phyloP scores from a whole-genome alignment of 352 stramenopile species.

The Globisporangium carolinianum region DNA sequence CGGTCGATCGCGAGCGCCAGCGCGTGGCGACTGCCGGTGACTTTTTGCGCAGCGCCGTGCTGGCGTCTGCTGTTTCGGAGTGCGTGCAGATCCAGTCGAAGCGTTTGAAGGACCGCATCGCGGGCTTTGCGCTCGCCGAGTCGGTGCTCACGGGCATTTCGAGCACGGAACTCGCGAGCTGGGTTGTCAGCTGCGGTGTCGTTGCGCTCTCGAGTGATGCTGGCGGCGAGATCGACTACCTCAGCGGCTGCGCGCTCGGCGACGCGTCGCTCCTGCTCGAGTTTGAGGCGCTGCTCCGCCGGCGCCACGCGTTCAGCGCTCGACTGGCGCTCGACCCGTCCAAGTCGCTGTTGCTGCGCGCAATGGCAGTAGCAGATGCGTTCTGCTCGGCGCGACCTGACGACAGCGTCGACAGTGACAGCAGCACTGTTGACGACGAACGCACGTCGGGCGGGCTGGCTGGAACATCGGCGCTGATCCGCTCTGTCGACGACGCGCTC shows the following conservation, averaged over 20 bases:
- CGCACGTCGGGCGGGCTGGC: constrained; percentile 5
- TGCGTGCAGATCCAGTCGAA: constrained; percentile 22
- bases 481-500: neutral
- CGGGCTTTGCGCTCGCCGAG: constrained; percentile 24
- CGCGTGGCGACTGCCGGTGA: constrained; percentile 14
- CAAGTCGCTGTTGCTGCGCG: constrained; percentile 5
- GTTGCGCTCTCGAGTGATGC: constrained; percentile 20
- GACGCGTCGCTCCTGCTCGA: constrained; percentile 10
- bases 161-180: constrained; percentile 18
- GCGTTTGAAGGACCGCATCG: constrained; percentile 28
- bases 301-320: constrained; percentile 2
- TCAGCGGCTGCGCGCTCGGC: constrained; percentile 12
- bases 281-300: constrained; percentile 10
- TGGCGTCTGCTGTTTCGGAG: constrained; percentile 19
- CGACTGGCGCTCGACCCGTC: constrained; percentile 5
- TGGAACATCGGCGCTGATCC: constrained; percentile 7
- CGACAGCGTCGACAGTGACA: neutral
- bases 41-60: constrained; percentile 23
- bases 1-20: neutral
- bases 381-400: constrained; percentile 2
- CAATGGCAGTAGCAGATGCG: constrained; percentile 11
- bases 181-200: constrained; percentile 30
- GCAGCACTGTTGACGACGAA: neutral
- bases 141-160: constrained; percentile 15
- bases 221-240: constrained; percentile 9